Percentiles rank a stretch among this genome's conserved stretches.
These are phyloP conservation scores for Lobosporangium transversale DNA, from an alignment of 192 early-diverging fungal species.

Conservation along the genomic window DNA sequence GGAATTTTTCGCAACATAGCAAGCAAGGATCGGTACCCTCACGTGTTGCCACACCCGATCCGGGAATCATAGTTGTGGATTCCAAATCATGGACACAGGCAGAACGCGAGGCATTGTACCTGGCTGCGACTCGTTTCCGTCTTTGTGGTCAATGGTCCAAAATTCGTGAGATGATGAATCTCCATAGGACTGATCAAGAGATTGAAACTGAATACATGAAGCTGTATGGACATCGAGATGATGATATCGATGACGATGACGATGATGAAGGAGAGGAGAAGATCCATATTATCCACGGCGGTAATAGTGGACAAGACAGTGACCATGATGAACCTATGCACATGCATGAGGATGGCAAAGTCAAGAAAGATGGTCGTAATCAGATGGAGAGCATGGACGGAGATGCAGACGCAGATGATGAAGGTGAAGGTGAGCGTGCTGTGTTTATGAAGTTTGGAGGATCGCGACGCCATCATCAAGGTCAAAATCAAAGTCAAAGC, in stretches of 20 bases:
- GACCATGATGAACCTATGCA: too few species aligned
- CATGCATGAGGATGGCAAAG: too few species aligned
- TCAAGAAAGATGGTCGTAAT: too few species aligned
- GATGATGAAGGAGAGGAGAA: slow-evolving; percentile 10
- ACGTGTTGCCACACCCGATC: not conserved
- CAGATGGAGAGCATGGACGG: too few species aligned
- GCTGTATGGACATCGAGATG: slow-evolving; percentile 14
- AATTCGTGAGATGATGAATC: slow-evolving; percentile 39
- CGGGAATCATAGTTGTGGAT: slow-evolving; percentile 18
- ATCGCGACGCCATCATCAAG: not conserved
- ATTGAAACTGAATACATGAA: slow-evolving; percentile 32
- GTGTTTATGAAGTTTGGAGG: slow-evolving; percentile 31
- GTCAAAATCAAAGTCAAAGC: not conserved
- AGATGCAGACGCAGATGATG: slow-evolving; percentile 34
- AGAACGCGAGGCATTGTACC: slow-evolving; percentile 31
- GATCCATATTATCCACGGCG: too few species aligned
- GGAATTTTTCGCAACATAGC: not conserved
- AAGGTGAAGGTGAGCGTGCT: not conserved
- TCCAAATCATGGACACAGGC: slow-evolving; percentile 29
- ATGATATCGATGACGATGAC: not conserved
- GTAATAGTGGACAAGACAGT: too few species aligned
- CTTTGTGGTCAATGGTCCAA: slow-evolving; percentile 36
- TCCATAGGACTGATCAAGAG: slow-evolving; percentile 34
- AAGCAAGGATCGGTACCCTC: not conserved
- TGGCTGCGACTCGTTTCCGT: slow-evolving; percentile 22